phyloP scores from a whole-genome alignment of 768 basidiomycete species.

The Xerocomus spinulosus region DNA sequence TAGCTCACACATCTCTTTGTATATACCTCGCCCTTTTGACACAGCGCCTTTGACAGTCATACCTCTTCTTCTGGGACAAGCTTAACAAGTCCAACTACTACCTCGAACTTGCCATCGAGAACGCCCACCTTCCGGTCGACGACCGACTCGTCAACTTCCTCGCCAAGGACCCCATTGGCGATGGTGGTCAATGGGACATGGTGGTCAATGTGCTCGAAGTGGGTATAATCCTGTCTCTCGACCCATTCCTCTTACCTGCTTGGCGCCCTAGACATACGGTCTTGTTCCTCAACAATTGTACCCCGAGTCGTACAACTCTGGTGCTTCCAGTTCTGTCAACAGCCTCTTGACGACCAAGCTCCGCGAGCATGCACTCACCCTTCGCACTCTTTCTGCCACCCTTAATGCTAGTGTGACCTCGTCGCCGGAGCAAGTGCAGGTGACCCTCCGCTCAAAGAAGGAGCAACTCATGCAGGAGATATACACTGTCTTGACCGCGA shows the following conservation, averaged over 20 bases:
- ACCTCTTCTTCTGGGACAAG: constrained; percentile 96
- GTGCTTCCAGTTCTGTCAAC: constrained; percentile 68
- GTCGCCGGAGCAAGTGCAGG: constrained; percentile 43
- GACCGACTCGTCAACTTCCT: constrained; percentile 80
- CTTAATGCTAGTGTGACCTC: constrained; percentile 44
- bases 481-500: constrained; percentile 78
- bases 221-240: constrained; percentile 2
- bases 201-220: constrained; percentile 62
- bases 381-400: constrained; percentile 58
- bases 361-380: constrained; percentile 81
- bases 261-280: constrained; percentile 60
- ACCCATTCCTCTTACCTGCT: constrained; percentile 27
- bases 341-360: constrained; percentile 82
- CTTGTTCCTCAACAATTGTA: constrained; percentile 78
- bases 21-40: constrained; percentile 3
- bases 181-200: constrained; percentile 98
- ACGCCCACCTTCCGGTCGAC: constrained; percentile 74
- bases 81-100: constrained; percentile 89
- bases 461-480: constrained; percentile 80
- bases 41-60: constrained; percentile 45
- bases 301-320: constrained; percentile 83
- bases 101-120: constrained; percentile 81
- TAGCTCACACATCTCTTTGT: constrained; percentile 9
- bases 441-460: constrained; percentile 74
- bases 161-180: constrained; percentile 71